Percentiles rank a stretch among this genome's conserved stretches.
These are phyloP conservation scores for Trypanosoma boissoni DNA, from an alignment of 208 protist genomes.

Conservation along the genomic window DNA sequence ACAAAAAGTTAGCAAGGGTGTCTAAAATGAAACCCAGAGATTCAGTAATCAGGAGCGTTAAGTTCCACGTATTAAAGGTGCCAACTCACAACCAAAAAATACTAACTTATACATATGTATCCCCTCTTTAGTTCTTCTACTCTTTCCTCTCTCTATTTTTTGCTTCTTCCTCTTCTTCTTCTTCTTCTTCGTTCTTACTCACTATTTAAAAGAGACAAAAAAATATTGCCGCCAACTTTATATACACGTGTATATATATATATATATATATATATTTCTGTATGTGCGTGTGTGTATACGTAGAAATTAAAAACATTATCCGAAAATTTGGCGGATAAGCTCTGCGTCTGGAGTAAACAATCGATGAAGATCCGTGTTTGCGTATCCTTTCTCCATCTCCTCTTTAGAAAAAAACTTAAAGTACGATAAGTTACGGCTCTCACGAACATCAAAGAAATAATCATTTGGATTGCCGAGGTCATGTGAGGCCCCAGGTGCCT, in stretches of 20 bases:
- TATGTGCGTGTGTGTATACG: too few species aligned
- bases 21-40: too few species aligned
- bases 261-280: too few species aligned
- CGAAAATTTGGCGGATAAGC: background rate
- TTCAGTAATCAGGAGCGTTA: too few species aligned
- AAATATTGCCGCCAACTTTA: slow-evolving; percentile 3
- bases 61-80: too few species aligned
- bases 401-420: slow-evolving; percentile 20
- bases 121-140: too few species aligned
- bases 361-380: background rate
- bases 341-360: slow-evolving; percentile 7
- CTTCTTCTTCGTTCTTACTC: background rate
- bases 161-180: background rate
- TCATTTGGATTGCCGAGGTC: slow-evolving; percentile 6
- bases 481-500: background rate
- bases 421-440: slow-evolving; percentile 7
- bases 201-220: slow-evolving; percentile 17
- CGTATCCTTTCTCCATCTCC: slow-evolving; percentile 2
- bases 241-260: too few species aligned
- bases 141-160: too few species aligned
- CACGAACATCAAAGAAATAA: slow-evolving; percentile 17
- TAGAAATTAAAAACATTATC: slow-evolving; percentile 3
- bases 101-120: too few species aligned
- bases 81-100: too few species aligned
- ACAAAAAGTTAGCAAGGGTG: background rate